Conservation (phyloP, 2,329 filamentous ascomycete genomes). For the Pseudopyrenochaeta lycopersici region DNA sequence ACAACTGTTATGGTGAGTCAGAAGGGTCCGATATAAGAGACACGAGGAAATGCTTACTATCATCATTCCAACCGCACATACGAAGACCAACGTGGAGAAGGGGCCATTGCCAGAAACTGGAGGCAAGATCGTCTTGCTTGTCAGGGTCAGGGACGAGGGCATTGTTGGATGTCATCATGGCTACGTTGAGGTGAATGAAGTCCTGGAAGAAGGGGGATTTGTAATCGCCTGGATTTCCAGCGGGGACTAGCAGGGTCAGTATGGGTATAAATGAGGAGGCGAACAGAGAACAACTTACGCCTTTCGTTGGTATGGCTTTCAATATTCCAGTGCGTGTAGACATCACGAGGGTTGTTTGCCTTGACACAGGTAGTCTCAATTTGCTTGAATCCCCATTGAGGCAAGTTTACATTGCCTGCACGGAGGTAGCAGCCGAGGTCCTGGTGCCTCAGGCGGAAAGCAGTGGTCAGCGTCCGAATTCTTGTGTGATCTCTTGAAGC, state of each 20-base stretch:
- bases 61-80: conserved; percentile 98
- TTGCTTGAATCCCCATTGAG: conserved; percentile 99
- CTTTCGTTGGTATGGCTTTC: conserved; percentile 95
- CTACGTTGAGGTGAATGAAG: conserved; percentile 97
- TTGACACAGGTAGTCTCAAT: conserved; percentile 97
- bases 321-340: conserved; percentile 99
- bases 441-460: conserved; percentile 86
- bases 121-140: conserved; percentile 98
- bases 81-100: conserved; percentile 93
- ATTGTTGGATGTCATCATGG: conserved; percentile 99
- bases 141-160: conserved; percentile 96
- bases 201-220: conserved; percentile 97
- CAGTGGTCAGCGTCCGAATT: conserved; percentile 89
- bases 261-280: not conserved
- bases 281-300: conserved; percentile 67
- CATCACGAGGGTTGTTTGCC: conserved; percentile 88
- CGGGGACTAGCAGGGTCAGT: conserved; percentile 71
- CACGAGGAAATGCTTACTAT: conserved; percentile 55
- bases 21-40: not conserved
- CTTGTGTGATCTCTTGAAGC: conserved; percentile 84
- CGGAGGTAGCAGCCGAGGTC: conserved; percentile 90
- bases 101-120: conserved; percentile 98
- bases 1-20: conserved; percentile 60
- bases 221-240: conserved; percentile 88
- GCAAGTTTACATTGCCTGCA: conserved; percentile 93